Percentiles rank a stretch among this genome's conserved stretches.
phyloP scores from a whole-genome alignment of 23 red algal species.

The Gracilaria gracilis region DNA sequence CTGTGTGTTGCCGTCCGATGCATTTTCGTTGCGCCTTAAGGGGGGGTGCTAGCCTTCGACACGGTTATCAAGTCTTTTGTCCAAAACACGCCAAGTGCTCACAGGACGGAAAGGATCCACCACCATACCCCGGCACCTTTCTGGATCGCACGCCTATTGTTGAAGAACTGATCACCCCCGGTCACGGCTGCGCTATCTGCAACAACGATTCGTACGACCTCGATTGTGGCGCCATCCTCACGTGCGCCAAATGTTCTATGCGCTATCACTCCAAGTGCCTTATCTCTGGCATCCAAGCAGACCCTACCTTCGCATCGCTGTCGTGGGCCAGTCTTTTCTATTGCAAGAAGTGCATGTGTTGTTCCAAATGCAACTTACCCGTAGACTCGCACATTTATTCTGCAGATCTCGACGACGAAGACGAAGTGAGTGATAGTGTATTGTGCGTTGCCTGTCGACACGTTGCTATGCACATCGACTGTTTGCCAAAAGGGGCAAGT shows the following conservation, averaged over 20 bases:
- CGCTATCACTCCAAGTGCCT: constrained; percentile 56
- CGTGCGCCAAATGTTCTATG: constrained; percentile 27
- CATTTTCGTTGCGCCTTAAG: constrained; percentile 74
- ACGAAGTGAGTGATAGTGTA: constrained; percentile 28
- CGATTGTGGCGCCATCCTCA: constrained; percentile 41
- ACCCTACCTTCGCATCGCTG: constrained; percentile 27
- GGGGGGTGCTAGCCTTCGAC: constrained; percentile 30
- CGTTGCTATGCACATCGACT: constrained; percentile 44
- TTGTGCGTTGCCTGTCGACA: constrained; percentile 51
- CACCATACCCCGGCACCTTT: constrained; percentile 15
- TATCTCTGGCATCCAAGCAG: background rate
- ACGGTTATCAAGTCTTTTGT: constrained; percentile 53
- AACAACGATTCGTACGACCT: constrained; percentile 27
- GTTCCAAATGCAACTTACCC: constrained; percentile 6
- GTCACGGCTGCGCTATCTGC: constrained; percentile 16
- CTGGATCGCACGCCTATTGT: constrained; percentile 43
- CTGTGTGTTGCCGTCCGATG: constrained; percentile 64
- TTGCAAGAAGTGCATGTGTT: constrained; percentile 62
- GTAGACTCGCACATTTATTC: constrained; percentile 34
- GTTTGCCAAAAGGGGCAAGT: constrained; percentile 3
- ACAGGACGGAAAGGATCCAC: background rate
- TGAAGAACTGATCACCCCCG: constrained; percentile 12
- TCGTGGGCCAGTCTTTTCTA: constrained; percentile 26
- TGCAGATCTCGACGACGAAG: constrained; percentile 9
- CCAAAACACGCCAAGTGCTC: constrained; percentile 43